These are phyloP conservation scores for Saururus chinensis DNA, from an alignment of 164 flowering plant genomes.

Conservation along the genomic window DNA sequence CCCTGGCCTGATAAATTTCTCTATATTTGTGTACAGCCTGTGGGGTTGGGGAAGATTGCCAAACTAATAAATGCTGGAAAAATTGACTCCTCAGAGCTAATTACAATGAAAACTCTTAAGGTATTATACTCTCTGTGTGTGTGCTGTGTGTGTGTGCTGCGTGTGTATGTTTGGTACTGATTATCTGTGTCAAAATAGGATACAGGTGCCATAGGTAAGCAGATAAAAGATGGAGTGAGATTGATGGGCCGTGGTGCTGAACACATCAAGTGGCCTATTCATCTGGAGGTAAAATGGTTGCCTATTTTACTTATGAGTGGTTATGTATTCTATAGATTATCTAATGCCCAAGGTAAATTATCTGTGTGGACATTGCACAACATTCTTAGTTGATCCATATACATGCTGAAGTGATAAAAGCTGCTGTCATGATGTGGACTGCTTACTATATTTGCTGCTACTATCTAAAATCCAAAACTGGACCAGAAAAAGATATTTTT, in stretches of 20 bases:
- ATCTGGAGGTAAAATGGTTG: slow-evolving; percentile 61
- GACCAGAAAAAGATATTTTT: too few species aligned
- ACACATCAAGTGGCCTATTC: slow-evolving; percentile 90
- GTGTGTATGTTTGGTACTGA: background rate
- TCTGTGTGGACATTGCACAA: too few species aligned
- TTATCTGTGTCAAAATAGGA: slow-evolving; percentile 36
- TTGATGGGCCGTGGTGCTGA: slow-evolving; percentile 96
- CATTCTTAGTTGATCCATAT: too few species aligned
- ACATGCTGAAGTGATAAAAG: too few species aligned
- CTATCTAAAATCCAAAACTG: too few species aligned
- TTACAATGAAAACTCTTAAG: slow-evolving; percentile 97
- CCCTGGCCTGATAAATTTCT: too few species aligned
- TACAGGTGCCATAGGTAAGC: slow-evolving; percentile 78
- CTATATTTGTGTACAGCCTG: slow-evolving; percentile 24
- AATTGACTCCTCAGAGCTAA: slow-evolving; percentile 90
- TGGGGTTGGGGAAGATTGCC: slow-evolving; percentile 92
- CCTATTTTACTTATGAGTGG: too few species aligned
- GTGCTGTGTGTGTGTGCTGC: background rate
- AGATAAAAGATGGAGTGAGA: slow-evolving; percentile 86
- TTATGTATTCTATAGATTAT: too few species aligned
- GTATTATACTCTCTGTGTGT: slow-evolving; percentile 18
- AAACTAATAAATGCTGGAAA: slow-evolving; percentile 86
- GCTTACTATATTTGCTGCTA: too few species aligned
- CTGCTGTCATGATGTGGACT: too few species aligned
- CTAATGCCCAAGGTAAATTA: too few species aligned